Conservation (phyloP, 768 basidiomycete species). For the Ramaria rubella region DNA sequence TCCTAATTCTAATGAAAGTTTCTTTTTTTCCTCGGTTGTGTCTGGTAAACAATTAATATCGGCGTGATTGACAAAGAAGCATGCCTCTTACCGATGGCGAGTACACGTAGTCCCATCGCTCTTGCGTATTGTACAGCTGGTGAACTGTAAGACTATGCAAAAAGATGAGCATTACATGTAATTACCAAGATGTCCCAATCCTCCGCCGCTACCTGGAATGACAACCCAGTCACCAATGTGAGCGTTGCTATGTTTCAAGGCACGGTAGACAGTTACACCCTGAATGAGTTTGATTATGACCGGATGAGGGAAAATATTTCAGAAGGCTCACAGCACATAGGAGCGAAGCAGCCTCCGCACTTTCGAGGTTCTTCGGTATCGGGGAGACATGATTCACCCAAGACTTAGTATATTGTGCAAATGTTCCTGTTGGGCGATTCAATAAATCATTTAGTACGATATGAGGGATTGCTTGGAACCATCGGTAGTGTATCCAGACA, state of each 20-base stretch:
- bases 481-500: slow-evolving; percentile 68
- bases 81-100: slow-evolving; percentile 53
- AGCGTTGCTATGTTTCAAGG: slow-evolving; percentile 64
- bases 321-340: slow-evolving; percentile 58
- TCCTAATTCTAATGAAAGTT: slow-evolving; percentile 54
- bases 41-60: slow-evolving; percentile 34
- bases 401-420: slow-evolving; percentile 35
- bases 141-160: neutral
- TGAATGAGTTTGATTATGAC: slow-evolving; percentile 18
- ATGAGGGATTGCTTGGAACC: slow-evolving; percentile 63
- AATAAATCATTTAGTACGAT: slow-evolving; percentile 27
- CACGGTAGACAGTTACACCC: slow-evolving; percentile 84
- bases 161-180: neutral
- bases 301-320: neutral
- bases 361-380: slow-evolving; percentile 64
- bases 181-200: slow-evolving; percentile 73
- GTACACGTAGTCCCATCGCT: slow-evolving; percentile 69
- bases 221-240: slow-evolving; percentile 69
- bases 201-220: slow-evolving; percentile 73
- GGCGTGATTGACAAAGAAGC: neutral
- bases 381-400: slow-evolving; percentile 69
- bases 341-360: slow-evolving; percentile 64
- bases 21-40: slow-evolving; percentile 65
- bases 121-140: slow-evolving; percentile 76
- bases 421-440: slow-evolving; percentile 13